A percentile compares a stretch with the other conserved stretches of the same genome.
Conservation (phyloP, 495 filamentous ascomycete species). For the Aspergillus hancockii region DNA sequence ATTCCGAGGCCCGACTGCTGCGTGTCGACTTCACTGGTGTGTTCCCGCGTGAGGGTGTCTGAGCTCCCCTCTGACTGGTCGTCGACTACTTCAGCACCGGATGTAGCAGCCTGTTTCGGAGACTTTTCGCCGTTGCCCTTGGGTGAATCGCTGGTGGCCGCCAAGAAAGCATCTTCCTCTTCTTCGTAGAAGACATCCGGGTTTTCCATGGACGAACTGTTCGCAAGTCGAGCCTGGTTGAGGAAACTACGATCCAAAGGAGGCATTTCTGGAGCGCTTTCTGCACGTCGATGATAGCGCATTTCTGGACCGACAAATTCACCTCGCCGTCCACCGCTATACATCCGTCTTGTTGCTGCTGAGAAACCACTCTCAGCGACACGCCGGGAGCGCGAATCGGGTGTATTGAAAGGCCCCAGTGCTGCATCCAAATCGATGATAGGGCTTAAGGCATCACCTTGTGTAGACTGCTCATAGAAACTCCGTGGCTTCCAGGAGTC, state of each 20-base stretch:
- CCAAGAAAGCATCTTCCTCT: slow-evolving; percentile 72
- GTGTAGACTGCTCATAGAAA: slow-evolving; percentile 49
- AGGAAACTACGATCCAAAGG: slow-evolving; percentile 72
- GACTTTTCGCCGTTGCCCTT: slow-evolving; percentile 21
- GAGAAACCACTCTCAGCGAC: slow-evolving; percentile 58
- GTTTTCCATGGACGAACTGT: slow-evolving; percentile 67
- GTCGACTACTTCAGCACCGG: slow-evolving; percentile 22
- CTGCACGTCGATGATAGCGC: slow-evolving; percentile 87
- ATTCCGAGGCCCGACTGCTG: slow-evolving; percentile 48
- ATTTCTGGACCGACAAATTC: slow-evolving; percentile 79
- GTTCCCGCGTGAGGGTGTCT: slow-evolving; percentile 40
- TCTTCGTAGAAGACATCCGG: slow-evolving; percentile 95
- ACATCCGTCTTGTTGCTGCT: slow-evolving; percentile 72
- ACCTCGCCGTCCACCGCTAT: slow-evolving; percentile 76
- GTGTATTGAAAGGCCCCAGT: slow-evolving; percentile 89
- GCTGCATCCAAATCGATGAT: slow-evolving; percentile 95
- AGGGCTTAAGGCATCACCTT: slow-evolving; percentile 63
- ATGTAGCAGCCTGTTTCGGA: neutral
- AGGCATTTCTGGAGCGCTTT: slow-evolving; percentile 88
- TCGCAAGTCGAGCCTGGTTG: slow-evolving; percentile 64
- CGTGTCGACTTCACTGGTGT: slow-evolving; percentile 30
- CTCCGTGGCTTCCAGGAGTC: slow-evolving; percentile 50
- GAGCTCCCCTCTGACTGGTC: slow-evolving; percentile 39
- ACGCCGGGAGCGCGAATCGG: slow-evolving; percentile 47
- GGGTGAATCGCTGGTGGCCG: slow-evolving; percentile 40